Conservation (phyloP, 805 yeast genomes). For the Metschnikowia matae region DNA sequence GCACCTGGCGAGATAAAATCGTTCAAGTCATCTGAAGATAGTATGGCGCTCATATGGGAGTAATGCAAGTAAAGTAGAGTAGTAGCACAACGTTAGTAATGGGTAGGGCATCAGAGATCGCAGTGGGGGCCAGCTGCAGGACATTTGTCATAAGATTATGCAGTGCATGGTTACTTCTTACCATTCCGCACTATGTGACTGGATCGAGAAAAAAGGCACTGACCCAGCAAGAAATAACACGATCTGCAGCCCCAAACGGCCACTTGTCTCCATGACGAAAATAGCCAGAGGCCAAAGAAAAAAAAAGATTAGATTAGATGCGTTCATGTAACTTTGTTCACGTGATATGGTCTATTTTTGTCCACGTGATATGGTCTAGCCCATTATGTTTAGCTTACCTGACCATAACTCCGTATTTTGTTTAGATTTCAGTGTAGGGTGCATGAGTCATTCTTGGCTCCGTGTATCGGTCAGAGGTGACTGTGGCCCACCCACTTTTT, state of each 20-base stretch:
- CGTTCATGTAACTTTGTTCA: no score
- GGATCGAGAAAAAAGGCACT: neutral
- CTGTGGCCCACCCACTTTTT: no score
- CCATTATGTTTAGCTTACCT: no score
- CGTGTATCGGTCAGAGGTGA: no score
- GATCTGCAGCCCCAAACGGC: neutral
- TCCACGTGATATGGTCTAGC: no score
- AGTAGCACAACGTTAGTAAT: neutral
- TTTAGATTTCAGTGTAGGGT: no score
- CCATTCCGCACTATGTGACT: neutral
- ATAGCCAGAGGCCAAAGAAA: no score
- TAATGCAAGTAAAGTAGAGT: neutral
- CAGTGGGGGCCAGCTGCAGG: slow-evolving; percentile 1
- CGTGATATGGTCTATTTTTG: no score
- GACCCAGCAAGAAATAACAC: neutral
- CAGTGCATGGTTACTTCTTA: neutral
- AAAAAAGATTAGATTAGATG: no score
- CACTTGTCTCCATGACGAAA: neutral
- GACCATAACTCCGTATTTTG: no score
- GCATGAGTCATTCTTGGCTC: no score
- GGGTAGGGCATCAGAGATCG: neutral
- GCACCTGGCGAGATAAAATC: slow-evolving; percentile 93
- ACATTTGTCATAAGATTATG: slow-evolving; percentile 2
- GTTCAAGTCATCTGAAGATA: slow-evolving; percentile 86
- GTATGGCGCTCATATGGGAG: slow-evolving; percentile 71